Percentiles rank a stretch among this genome's conserved stretches.
Evolutionary conservation across 2,329 filamentous ascomycete genomes (phyloP).

Genomic region (Herpotrichia juniperi): DNA sequence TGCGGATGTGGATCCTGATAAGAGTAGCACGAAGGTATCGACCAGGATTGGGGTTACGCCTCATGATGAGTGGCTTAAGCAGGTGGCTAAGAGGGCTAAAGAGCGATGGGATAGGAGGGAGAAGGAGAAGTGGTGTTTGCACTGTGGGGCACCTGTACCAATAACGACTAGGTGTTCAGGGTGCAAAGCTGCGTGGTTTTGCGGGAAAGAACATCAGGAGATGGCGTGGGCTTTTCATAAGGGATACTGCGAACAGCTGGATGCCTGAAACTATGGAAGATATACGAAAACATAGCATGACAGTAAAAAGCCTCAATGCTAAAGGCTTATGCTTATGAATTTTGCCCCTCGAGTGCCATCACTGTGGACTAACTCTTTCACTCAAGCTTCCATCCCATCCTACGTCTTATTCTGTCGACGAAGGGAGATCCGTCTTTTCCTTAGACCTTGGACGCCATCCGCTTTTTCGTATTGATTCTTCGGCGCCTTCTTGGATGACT

Average conservation of each 20-base stretch:
- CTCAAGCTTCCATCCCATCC: too few species aligned
- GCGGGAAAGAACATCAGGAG: neutral
- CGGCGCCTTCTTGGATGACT: too few species aligned
- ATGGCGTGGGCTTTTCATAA: neutral
- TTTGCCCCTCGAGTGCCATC: too few species aligned
- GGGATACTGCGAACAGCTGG: neutral
- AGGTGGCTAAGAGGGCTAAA: neutral
- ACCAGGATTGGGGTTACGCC: neutral
- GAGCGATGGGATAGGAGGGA: neutral
- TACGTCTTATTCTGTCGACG: too few species aligned
- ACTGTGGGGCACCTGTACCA: neutral
- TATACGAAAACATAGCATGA: too few species aligned
- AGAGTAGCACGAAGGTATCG: neutral
- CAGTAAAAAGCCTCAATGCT: too few species aligned
- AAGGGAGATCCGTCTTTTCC: too few species aligned
- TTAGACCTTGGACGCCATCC: too few species aligned
- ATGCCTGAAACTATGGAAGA: too few species aligned
- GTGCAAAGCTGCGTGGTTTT: neutral
- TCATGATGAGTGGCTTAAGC: neutral
- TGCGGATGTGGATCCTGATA: neutral
- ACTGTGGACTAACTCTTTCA: too few species aligned
- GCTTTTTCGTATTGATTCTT: too few species aligned
- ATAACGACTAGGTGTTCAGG: neutral
- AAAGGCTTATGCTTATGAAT: too few species aligned
- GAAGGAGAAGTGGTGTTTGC: neutral